Percentiles rank a stretch among this genome's conserved stretches.
Conservation (phyloP, 805 yeast species). For the Hanseniaspora pseudoguilliermondii region DNA sequence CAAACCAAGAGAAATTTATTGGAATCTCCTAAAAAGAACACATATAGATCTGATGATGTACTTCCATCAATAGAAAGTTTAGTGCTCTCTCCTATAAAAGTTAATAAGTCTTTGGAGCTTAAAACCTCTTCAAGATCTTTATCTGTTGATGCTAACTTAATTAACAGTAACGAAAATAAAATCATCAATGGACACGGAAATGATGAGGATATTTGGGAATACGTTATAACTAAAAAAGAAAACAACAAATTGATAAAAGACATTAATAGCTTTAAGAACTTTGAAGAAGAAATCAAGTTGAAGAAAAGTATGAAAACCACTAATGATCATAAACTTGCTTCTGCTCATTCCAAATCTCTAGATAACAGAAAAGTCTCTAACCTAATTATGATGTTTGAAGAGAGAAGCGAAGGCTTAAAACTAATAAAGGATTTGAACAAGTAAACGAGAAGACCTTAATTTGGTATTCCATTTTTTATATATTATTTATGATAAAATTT, state of each 20-base stretch:
- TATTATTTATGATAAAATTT: neutral
- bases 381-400: constrained; percentile 11
- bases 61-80: neutral
- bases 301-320: neutral
- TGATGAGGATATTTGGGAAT: constrained; percentile 12
- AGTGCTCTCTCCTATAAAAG: constrained; percentile 6
- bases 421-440: neutral
- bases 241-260: constrained; percentile 9
- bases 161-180: neutral
- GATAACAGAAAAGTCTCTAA: constrained; percentile 10
- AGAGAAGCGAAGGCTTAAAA: constrained; percentile 4
- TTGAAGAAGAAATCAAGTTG: constrained; percentile 5
- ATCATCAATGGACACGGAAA: constrained; percentile 12
- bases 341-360: neutral
- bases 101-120: neutral
- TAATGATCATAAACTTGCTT: neutral
- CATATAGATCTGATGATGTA: neutral
- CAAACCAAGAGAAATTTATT: neutral
- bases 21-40: neutral
- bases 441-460: neutral
- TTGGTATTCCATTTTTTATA: neutral
- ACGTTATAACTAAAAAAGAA: constrained; percentile 11
- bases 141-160: neutral
- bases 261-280: constrained; percentile 1
- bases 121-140: constrained; percentile 8